Conservation (phyloP, 352 stramenopile genomes). For the Phytophthora syringae region DNA sequence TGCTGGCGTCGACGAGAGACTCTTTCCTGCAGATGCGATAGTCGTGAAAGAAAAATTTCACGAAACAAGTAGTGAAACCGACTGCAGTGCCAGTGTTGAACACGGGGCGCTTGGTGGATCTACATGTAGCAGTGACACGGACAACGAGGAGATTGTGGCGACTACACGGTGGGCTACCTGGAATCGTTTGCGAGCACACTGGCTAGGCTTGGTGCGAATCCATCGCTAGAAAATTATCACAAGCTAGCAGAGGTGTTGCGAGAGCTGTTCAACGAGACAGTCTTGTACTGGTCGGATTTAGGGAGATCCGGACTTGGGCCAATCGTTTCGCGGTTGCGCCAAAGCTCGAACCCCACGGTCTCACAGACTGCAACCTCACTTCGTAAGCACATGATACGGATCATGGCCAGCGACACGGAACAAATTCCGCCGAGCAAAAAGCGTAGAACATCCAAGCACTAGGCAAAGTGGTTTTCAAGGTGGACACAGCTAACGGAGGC, state of each 20-base stretch:
- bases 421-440: slow-evolving; percentile 34
- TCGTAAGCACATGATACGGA: slow-evolving; percentile 65
- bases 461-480: not conserved
- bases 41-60: too few relatives aligned
- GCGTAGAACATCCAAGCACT: not conserved
- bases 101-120: too few relatives aligned
- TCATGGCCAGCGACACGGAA: slow-evolving; percentile 47
- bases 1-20: not conserved
- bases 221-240: too few relatives aligned
- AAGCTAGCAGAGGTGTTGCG: too few relatives aligned
- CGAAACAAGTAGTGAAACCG: too few relatives aligned
- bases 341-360: slow-evolving; percentile 61
- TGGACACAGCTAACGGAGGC: slow-evolving; percentile 1
- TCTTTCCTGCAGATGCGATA: not conserved
- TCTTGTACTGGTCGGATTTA: slow-evolving; percentile 56
- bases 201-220: too few relatives aligned
- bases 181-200: too few relatives aligned
- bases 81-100: too few relatives aligned
- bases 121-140: too few relatives aligned
- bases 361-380: slow-evolving; percentile 60
- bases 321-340: slow-evolving; percentile 57
- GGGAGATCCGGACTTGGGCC: slow-evolving; percentile 55
- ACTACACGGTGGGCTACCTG: too few relatives aligned
- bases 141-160: too few relatives aligned
- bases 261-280: slow-evolving; percentile 56